Evolutionary conservation across 192 early-diverging fungal genomes (phyloP), one percentile per base, ranked within the genome.

Genomic region (Coemansia sp.): DNA sequence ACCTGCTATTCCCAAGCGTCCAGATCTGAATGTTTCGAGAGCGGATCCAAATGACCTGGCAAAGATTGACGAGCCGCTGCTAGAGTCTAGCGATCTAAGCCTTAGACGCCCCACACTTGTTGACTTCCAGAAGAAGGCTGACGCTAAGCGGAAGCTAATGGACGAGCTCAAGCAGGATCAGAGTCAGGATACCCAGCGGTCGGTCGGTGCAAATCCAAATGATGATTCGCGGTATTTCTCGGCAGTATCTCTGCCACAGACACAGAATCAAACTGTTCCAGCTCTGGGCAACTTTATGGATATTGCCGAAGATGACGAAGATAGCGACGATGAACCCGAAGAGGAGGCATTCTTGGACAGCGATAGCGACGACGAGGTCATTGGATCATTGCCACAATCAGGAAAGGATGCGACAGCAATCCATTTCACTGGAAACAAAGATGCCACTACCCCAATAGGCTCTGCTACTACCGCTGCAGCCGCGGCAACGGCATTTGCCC

Each of bases 311-410:
- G 37, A 22, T 18, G 1, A 19, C 12, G 10, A 15, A 6, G 37
- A 39, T 14, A 25, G 22, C 8, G 27, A 39, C 53, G 45, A 51
- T 8, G 61, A 55, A 17, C 11, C 37, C 13, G 51, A 61, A 1
- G 67, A 62, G 13, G 66, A 67, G 25, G 72, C 58, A 24, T 63
- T 66, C 38, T 53, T 77, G 48, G 67, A 70, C 9, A 63, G 57
- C 58, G 73, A 74, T 40, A 70, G 61, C 47, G 73, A 77, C 33
- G 57, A 49, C 25, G 66, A 56, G 14, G 22, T 25, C 27, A 40
- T 18, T 21, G 52, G 14, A 0, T 7, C 18, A 13, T 2, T 40
- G 18, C 12, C 13, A 50, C 53, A 30, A n/a, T 42, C 25, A 46
- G 48, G 9, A 14, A 15, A 39, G 0, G 41, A 19, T 9, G 33